phyloP scores from a whole-genome alignment of 2,329 filamentous ascomycete genomes.

The Colletotrichum coccodes region DNA sequence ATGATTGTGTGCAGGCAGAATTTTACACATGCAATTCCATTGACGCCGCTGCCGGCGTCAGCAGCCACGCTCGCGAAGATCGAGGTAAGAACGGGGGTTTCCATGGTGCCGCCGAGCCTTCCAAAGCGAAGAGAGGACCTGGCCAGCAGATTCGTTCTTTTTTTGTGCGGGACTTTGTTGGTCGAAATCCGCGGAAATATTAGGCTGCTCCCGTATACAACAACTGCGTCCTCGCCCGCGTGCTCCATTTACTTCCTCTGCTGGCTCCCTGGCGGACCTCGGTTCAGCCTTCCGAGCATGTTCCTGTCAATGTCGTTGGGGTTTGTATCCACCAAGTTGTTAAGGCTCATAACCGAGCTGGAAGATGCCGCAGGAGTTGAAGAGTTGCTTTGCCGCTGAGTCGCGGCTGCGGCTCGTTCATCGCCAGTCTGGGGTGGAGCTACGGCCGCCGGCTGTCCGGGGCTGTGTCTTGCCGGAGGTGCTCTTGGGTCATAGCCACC shows the following conservation, averaged over 20 bases:
- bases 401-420: constrained; percentile 48
- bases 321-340: constrained; percentile 57
- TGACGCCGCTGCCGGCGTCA: not conserved
- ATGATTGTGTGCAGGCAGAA: constrained; percentile 7
- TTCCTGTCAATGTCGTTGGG: constrained; percentile 62
- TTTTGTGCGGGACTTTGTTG: not conserved
- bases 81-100: constrained; percentile 3
- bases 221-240: not conserved
- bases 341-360: constrained; percentile 62
- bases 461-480: constrained; percentile 47
- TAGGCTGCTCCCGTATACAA: not conserved
- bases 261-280: constrained; percentile 37
- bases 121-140: constrained; percentile 21
- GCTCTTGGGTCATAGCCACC: constrained; percentile 23
- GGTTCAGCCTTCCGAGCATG: constrained; percentile 64
- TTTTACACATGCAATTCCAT: not conserved
- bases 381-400: constrained; percentile 47
- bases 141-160: constrained; percentile 28
- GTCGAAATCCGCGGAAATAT: constrained; percentile 20
- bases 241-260: constrained; percentile 23
- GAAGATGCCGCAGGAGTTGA: constrained; percentile 40
- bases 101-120: not conserved
- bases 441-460: constrained; percentile 48
- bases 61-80: not conserved
- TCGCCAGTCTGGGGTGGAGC: constrained; percentile 45